Percentiles rank a stretch among this genome's conserved stretches.
phyloP scores from a whole-genome alignment of 257 asterid species.

The Plantago ovata region DNA sequence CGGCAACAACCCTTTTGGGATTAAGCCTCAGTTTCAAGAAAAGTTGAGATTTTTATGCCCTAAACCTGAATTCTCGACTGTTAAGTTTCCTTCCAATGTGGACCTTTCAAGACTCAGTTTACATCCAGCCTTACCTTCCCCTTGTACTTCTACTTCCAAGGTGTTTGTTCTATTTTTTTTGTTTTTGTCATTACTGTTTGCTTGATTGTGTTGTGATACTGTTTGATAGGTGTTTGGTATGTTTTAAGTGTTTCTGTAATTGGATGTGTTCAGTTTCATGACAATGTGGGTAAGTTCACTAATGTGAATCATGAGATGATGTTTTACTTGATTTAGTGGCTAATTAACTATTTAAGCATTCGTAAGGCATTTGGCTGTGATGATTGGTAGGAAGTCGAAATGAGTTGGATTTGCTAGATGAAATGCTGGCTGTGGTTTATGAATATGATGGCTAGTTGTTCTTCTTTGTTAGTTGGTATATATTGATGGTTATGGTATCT shows the following conservation, averaged over 20 bases:
- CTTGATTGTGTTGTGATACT: not conserved
- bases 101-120: conserved; percentile 35
- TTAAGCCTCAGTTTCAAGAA: conserved; percentile 32
- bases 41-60: conserved; percentile 36
- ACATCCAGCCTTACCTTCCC: conserved; percentile 23
- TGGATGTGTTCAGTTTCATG: not conserved
- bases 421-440: no score
- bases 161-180: conserved; percentile 18
- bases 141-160: conserved; percentile 35
- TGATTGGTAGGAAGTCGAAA: no score
- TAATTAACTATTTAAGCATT: no score
- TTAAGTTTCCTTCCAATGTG: conserved; percentile 35
- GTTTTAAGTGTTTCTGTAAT: not conserved
- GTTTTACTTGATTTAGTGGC: not conserved
- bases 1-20: conserved; percentile 35
- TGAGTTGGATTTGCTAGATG: no score
- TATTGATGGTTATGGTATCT: no score
- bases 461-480: no score
- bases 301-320: not conserved
- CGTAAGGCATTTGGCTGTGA: no score
- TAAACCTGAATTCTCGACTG: conserved; percentile 29
- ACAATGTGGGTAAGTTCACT: not conserved
- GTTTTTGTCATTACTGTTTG: not conserved
- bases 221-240: not conserved
- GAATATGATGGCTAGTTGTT: no score